A percentile compares a stretch with the other conserved stretches of the same genome.
phyloP scores from a whole-genome alignment of 371 early-diverging fungal species.

The Mucor irregularis region DNA sequence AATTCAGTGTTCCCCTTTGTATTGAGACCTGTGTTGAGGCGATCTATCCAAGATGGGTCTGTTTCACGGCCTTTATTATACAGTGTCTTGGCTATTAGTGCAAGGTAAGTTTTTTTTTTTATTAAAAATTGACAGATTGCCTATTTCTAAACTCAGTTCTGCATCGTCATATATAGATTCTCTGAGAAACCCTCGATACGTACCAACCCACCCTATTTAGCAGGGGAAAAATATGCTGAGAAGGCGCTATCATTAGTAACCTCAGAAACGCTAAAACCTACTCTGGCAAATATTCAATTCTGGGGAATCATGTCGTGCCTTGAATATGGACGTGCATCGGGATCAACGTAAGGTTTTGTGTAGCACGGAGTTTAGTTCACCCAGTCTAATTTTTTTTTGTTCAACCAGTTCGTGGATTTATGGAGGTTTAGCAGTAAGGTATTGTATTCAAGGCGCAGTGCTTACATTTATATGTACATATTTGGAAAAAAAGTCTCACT shows the following conservation, averaged over 20 bases:
- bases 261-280: constrained; percentile 47
- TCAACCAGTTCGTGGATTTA: constrained; percentile 62
- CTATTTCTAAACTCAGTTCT: background rate
- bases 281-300: constrained; percentile 58
- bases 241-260: constrained; percentile 44
- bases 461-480: background rate
- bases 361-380: constrained; percentile 1
- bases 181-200: constrained; percentile 40
- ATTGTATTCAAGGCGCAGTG: no score
- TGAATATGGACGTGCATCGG: constrained; percentile 62
- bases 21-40: constrained; percentile 35
- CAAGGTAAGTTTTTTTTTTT: constrained; percentile 24
- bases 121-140: background rate
- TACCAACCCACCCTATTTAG: constrained; percentile 45
- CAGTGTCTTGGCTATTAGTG: constrained; percentile 44
- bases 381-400: background rate
- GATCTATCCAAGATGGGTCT: constrained; percentile 30
- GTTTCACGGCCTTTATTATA: constrained; percentile 42
- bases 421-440: constrained; percentile 60
- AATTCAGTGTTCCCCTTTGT: constrained; percentile 59
- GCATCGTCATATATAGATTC: constrained; percentile 19
- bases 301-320: constrained; percentile 60
- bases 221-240: constrained; percentile 41
- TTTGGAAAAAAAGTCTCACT: background rate
- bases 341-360: constrained; percentile 43